A percentile compares a stretch with the other conserved stretches of the same genome.
These are phyloP conservation scores for Chlorokybus atmophyticus DNA, from an alignment of 139 green algal genomes.

Conservation along the genomic window DNA sequence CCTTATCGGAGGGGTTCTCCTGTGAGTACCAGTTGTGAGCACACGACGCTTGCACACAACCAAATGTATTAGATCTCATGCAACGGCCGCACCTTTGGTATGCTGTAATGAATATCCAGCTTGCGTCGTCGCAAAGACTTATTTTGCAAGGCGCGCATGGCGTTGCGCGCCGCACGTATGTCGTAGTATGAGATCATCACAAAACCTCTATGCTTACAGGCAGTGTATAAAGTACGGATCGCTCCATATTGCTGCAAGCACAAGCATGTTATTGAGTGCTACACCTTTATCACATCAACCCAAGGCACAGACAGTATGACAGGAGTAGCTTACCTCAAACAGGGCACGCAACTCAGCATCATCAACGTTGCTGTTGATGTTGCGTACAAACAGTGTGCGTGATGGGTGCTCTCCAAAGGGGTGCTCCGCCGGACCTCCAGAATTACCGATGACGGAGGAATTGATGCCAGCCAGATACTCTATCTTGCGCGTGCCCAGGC, in stretches of 20 bases:
- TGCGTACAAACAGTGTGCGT: conserved; percentile 62
- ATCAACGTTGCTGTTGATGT: conserved; percentile 40
- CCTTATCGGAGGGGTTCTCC: conserved; percentile 30
- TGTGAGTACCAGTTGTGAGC: neutral
- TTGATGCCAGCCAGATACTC: too few relatives aligned
- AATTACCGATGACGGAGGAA: too few relatives aligned
- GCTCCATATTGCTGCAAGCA: conserved; percentile 55
- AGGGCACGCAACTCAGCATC: conserved; percentile 26
- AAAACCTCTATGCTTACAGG: conserved; percentile 60
- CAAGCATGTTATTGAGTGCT: neutral
- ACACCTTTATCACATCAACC: neutral
- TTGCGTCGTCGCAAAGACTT: conserved; percentile 25
- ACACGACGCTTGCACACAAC: too few relatives aligned
- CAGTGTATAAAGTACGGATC: conserved; percentile 62
- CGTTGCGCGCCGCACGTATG: conserved; percentile 54
- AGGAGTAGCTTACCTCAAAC: conserved; percentile 22
- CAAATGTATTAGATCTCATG: too few relatives aligned
- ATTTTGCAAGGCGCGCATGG: conserved; percentile 48
- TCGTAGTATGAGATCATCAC: conserved; percentile 86
- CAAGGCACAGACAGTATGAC: neutral
- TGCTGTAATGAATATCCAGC: conserved; percentile 56
- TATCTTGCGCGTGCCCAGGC: too few relatives aligned
- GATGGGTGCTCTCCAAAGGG: conserved; percentile 39
- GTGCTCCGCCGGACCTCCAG: conserved; percentile 39
- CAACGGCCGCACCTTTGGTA: too few relatives aligned